A percentile compares a stretch with the other conserved stretches of the same genome.
Evolutionary conservation across 768 basidiomycete species (phyloP).

Genomic region (Clitopilus hobsonii): DNA sequence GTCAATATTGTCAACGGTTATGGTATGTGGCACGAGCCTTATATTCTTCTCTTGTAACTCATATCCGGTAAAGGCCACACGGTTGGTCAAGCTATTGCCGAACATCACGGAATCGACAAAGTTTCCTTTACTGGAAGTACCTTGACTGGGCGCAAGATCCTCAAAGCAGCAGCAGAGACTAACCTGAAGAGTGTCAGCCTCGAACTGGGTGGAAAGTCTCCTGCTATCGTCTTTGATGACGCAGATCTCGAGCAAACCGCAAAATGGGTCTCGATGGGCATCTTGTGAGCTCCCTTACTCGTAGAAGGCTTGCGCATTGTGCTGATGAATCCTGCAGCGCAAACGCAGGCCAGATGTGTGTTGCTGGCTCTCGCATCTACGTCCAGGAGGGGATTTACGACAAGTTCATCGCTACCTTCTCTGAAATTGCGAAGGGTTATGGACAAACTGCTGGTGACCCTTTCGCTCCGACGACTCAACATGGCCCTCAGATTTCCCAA

Average conservation of each 20-base stretch:
- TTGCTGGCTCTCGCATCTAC: slow-evolving; percentile 78
- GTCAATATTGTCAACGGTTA: slow-evolving; percentile 64
- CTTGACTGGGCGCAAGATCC: slow-evolving; percentile 69
- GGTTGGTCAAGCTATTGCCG: slow-evolving; percentile 60
- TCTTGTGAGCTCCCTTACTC: slow-evolving; percentile 49
- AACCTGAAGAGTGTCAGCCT: slow-evolving; percentile 85
- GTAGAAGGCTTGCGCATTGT: not conserved
- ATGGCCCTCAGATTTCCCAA: slow-evolving; percentile 63
- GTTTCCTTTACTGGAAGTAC: slow-evolving; percentile 88
- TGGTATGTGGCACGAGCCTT: slow-evolving; percentile 17
- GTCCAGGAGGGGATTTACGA: slow-evolving; percentile 80
- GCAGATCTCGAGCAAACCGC: slow-evolving; percentile 70
- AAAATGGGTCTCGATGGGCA: slow-evolving; percentile 65
- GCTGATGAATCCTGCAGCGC: not conserved
- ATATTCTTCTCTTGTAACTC: not conserved
- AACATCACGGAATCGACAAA: slow-evolving; percentile 57
- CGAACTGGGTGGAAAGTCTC: slow-evolving; percentile 78
- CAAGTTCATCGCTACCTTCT: slow-evolving; percentile 58
- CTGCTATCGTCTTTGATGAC: slow-evolving; percentile 69
- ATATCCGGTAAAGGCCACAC: slow-evolving; percentile 33
- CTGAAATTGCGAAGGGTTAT: slow-evolving; percentile 40
- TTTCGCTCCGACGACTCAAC: slow-evolving; percentile 45
- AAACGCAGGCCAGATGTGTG: slow-evolving; percentile 58
- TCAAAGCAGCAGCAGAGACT: slow-evolving; percentile 73
- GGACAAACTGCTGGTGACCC: slow-evolving; percentile 49